Base-by-base conservation (phyloP, 2,329 filamentous ascomycete genomes). In the Colletotrichum acutatum region DNA sequence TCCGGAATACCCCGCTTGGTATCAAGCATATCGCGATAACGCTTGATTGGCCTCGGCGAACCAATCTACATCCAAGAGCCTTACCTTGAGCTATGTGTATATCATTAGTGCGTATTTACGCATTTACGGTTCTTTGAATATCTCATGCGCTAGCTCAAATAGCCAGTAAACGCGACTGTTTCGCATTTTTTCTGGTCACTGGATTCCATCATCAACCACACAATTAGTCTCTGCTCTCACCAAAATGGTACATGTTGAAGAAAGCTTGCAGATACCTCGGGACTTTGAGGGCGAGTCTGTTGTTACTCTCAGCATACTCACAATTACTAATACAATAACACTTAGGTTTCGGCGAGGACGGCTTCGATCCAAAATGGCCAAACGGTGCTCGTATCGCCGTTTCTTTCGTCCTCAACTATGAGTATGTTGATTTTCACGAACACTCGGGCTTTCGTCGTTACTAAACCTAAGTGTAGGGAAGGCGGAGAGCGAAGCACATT, bases 401-500 rank as follows among this genome's bases (percentile, higher is more conserved):
- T 4, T 77, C 76, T 1, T 77, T 77, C 37, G 74, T 77, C 2
- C 66, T 77, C 8, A 77, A 77, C 56, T 77, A 77, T 59, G 76
- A 77, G 76, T 76, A 72, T 8, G 74, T 68, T 34, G 32, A 4
- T 34, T 12, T 5, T 5, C 11, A 34, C 32, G n/a, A n/a, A n/a
- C n/a, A n/a, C n/a, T n/a, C n/a, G n/a, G n/a, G n/a, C n/a, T n/a
- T n/a, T n/a, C n/a, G n/a, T n/a, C n/a, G n/a, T n/a, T n/a, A n/a
- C 2, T 9, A 1, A 37, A 4, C 3, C 34, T 14, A 11, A 37
- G 34, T 37, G 0, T 16, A 78, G 77, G 52, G 78, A 79, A 61
- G 78, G 78, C 32, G 78, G 78, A 11, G 78, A 79, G 68, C 75
- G 78, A 54, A 77, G 74, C 52, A 73, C 77, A 2, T 59, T 78